phyloP scores from a whole-genome alignment of 768 basidiomycete species.

The Paxillus rubicundulus region DNA sequence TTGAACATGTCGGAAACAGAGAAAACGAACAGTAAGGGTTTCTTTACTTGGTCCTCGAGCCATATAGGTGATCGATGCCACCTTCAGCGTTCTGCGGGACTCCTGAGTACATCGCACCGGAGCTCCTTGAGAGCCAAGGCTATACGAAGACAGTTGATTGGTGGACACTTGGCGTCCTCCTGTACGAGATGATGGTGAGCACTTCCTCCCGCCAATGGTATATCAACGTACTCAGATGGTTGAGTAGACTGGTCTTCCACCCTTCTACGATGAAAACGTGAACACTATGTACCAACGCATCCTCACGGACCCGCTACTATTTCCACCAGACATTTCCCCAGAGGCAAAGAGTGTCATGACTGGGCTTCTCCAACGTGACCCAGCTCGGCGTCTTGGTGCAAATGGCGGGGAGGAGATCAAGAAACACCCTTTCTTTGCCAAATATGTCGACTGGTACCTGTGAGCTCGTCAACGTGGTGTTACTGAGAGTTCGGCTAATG shows the following conservation, averaged over 20 bases:
- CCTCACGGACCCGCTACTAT: slow-evolving; percentile 86
- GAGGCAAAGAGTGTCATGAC: slow-evolving; percentile 91
- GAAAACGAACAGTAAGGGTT: slow-evolving; percentile 85
- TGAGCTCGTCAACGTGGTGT: slow-evolving; percentile 30
- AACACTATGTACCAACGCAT: slow-evolving; percentile 98
- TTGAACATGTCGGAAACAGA: slow-evolving; percentile 97
- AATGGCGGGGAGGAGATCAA: slow-evolving; percentile 96
- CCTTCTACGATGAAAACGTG: slow-evolving; percentile 98
- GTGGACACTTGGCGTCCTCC: slow-evolving; percentile 96
- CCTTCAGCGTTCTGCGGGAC: slow-evolving; percentile 91
- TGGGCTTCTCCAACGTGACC: slow-evolving; percentile 86
- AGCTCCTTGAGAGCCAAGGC: slow-evolving; percentile 92
- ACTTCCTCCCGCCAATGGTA: not conserved
- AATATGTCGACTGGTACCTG: slow-evolving; percentile 90
- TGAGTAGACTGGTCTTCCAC: slow-evolving; percentile 84
- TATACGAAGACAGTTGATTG: slow-evolving; percentile 99
- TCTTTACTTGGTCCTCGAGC: not conserved
- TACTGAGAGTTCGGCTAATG: slow-evolving; percentile 2
- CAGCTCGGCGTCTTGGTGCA: slow-evolving; percentile 80
- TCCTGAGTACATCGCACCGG: slow-evolving; percentile 97
- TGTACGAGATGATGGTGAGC: slow-evolving; percentile 93
- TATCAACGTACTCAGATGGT: slow-evolving; percentile 6
- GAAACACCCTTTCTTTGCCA: slow-evolving; percentile 91
- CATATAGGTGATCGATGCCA: slow-evolving; percentile 6
- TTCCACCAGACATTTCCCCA: slow-evolving; percentile 82